Base-by-base conservation (phyloP, 306 rosid genomes). In the Argentina anserina region DNA sequence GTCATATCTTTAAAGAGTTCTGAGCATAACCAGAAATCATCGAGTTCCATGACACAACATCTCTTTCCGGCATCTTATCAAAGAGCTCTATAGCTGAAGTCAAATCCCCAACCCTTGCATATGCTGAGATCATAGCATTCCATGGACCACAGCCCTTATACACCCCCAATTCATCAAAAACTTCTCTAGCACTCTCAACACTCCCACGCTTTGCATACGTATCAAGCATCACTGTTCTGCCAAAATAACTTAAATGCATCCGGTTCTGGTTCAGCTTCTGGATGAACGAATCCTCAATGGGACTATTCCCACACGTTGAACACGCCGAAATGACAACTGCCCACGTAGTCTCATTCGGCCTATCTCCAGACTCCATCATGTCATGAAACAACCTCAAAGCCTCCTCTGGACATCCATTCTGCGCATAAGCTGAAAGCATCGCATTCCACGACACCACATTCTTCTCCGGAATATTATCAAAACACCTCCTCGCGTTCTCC, bases 381-480 rank as follows among this genome's bases (percentile, higher is more conserved):
- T 75, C 78, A 79, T 82, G 41, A 74, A 89, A 89, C 85, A 89
- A 72, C 72, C 78, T 83, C 18, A 83, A 68, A 68, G 87, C 69
- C 73, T 85, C 90, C n/a, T 78, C 81, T 50, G 82, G 77, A 42
- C 64, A 78, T 36, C 86, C 87, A 70, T 76, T 84, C 34, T 81
- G 90, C 78, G 86, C 79, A 81, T 89, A 89, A 63, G 87, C 92
- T n/a, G 90, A 85, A n/a, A 87, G 58, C 87, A 87, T 81, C 42
- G 96, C 92, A 73, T 90, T 90, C 96, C 96, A 90, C 18, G 96
- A 87, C 69, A 87, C 87, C 63, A 85, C 85, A 78, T 73, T 87
- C 77, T 71, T 82, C 60, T 80, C 79, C 0, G 92, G 92, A 84
- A 84, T 85, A 66, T 67, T 58, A 69, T 87, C 86, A 81, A 89